Percentiles rank a stretch among this genome's conserved stretches.
phyloP scores from a whole-genome alignment of 352 stramenopile species.

The Aphanomyces invadans region DNA sequence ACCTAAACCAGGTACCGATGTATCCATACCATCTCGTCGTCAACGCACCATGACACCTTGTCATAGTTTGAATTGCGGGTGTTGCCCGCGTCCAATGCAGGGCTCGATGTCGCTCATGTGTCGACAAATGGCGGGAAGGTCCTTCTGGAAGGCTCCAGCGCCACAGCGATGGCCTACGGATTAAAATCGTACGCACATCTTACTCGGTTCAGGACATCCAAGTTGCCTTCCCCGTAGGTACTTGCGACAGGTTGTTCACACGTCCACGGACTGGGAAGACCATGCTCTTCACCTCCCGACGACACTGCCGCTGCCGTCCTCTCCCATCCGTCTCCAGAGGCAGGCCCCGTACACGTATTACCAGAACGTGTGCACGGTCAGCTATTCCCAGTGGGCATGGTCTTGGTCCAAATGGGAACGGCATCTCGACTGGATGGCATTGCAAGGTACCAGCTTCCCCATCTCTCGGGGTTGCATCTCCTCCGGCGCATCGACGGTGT shows the following conservation, averaged over 20 bases:
- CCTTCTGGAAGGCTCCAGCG: slow-evolving; percentile 43
- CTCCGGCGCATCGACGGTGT: too few relatives aligned
- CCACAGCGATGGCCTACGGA: slow-evolving; percentile 58
- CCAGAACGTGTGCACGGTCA: slow-evolving; percentile 88
- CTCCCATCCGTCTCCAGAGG: slow-evolving; percentile 41
- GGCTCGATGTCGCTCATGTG: slow-evolving; percentile 58
- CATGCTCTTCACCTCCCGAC: slow-evolving; percentile 52
- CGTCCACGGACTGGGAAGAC: slow-evolving; percentile 73
- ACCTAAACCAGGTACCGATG: slow-evolving; percentile 45
- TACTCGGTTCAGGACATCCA: too few relatives aligned
- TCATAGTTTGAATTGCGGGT: slow-evolving; percentile 44
- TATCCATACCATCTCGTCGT: not conserved
- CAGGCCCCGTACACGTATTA: slow-evolving; percentile 80
- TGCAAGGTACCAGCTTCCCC: slow-evolving; percentile 46
- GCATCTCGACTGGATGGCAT: slow-evolving; percentile 89
- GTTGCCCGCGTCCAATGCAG: slow-evolving; percentile 31
- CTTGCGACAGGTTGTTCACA: slow-evolving; percentile 53
- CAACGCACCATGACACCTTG: not conserved
- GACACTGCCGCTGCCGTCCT: slow-evolving; percentile 37
- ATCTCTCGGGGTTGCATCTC: too few relatives aligned
- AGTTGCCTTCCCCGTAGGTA: slow-evolving; percentile 32
- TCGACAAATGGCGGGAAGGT: slow-evolving; percentile 36
- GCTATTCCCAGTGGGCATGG: slow-evolving; percentile 86
- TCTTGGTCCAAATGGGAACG: slow-evolving; percentile 81
- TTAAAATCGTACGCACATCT: slow-evolving; percentile 49